A percentile compares a stretch with the other conserved stretches of the same genome.
Evolutionary conservation across 2,329 filamentous ascomycete genomes (phyloP).

Genomic region (Bertia moriformis): DNA sequence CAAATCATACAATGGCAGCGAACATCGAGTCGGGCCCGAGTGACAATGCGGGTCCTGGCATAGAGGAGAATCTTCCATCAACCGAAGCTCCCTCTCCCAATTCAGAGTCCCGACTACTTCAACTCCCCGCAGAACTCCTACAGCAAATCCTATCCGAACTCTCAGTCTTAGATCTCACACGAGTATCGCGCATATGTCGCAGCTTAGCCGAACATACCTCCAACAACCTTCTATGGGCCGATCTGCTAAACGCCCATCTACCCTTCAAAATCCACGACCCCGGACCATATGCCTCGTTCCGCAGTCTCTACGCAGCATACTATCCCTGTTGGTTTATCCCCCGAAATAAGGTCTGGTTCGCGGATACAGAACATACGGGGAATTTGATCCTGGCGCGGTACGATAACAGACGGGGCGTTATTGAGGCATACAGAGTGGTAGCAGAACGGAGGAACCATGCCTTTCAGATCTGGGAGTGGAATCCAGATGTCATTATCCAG

Average conservation of each 20-base stretch:
- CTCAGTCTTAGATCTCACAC: not conserved
- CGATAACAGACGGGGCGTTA: constrained; percentile 34
- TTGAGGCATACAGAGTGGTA: constrained; percentile 40
- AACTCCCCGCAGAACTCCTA: not conserved
- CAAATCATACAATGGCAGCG: too few species aligned
- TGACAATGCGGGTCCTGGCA: too few species aligned
- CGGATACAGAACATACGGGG: constrained; percentile 37
- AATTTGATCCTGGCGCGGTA: constrained; percentile 43
- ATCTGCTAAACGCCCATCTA: not conserved
- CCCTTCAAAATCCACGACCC: not conserved
- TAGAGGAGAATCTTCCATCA: too few species aligned
- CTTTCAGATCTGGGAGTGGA: constrained; percentile 34
- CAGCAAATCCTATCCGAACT: not conserved
- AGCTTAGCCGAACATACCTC: not conserved
- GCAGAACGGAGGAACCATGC: constrained; percentile 29
- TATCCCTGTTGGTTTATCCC: constrained; percentile 49
- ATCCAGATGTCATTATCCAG: constrained; percentile 39
- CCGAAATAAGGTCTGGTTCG: constrained; percentile 43
- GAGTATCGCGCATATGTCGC: not conserved
- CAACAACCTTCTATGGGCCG: not conserved
- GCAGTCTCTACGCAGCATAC: constrained; percentile 29
- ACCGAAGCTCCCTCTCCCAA: too few species aligned
- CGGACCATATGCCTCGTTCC: not conserved
- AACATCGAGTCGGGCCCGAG: too few species aligned
- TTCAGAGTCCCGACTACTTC: too few species aligned